Percentiles rank a stretch among this genome's conserved stretches.
phyloP scores from a whole-genome alignment of 2,329 filamentous ascomycete genomes.

The Clathrospora elynae region DNA sequence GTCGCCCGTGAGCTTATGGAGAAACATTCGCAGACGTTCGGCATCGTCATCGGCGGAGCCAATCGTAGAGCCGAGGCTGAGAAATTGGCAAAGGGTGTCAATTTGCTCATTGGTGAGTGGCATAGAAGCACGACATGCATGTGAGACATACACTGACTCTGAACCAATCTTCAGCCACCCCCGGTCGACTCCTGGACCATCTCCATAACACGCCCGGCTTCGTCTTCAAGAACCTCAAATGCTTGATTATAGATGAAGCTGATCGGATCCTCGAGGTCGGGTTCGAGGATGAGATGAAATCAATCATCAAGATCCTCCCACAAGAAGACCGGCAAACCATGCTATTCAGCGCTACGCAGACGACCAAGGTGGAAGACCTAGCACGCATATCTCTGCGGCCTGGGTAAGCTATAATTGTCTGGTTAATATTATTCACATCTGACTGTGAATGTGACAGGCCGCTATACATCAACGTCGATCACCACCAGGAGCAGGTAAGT shows the following conservation, averaged over 20 bases:
- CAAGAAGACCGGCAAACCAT: conserved; percentile 84
- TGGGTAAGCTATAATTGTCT: too few relatives aligned
- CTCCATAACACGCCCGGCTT: conserved; percentile 90
- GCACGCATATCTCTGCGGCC: conserved; percentile 90
- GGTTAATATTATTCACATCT: too few relatives aligned
- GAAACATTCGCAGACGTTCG: conserved; percentile 91
- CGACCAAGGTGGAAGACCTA: conserved; percentile 96
- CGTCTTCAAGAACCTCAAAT: conserved; percentile 88
- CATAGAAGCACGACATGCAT: too few relatives aligned
- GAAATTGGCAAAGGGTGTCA: conserved; percentile 92
- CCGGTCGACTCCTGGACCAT: conserved; percentile 90
- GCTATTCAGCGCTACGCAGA: conserved; percentile 98
- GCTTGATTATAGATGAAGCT: conserved; percentile 93
- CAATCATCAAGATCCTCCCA: conserved; percentile 90
- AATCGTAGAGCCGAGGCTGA: conserved; percentile 90
- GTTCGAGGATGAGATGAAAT: conserved; percentile 97
- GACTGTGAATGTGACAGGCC: too few relatives aligned
- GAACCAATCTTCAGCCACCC: too few relatives aligned
- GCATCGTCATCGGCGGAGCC: conserved; percentile 94
- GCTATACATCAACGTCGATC: conserved; percentile 95
- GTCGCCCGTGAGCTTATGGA: conserved; percentile 92
- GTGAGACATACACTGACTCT: too few relatives aligned
- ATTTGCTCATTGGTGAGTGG: conserved; percentile 89
- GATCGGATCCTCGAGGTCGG: conserved; percentile 96
- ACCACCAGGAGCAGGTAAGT: conserved; percentile 85